Conservation (phyloP, 2,329 filamentous ascomycete species). For the Xylariaceae sp. region DNA sequence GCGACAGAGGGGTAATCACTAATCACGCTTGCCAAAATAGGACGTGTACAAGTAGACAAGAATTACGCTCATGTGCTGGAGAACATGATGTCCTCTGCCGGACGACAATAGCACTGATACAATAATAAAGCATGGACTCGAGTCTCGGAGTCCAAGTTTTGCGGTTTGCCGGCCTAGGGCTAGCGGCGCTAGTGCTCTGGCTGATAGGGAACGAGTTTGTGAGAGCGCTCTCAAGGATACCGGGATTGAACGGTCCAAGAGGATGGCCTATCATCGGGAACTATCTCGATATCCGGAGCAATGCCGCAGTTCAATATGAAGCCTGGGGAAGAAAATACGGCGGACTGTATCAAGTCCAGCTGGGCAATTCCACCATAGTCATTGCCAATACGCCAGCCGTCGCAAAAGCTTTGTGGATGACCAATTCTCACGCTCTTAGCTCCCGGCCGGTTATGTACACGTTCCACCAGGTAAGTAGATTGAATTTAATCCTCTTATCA, state of each 20-base stretch:
- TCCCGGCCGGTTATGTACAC: constrained; percentile 76
- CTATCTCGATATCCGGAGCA: constrained; percentile 56
- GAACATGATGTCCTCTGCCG: too few relatives aligned
- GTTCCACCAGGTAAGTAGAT: constrained; percentile 63
- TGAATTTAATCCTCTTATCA: too few relatives aligned
- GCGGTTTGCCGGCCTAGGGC: too few relatives aligned
- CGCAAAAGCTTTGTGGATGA: constrained; percentile 72
- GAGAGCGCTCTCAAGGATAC: constrained; percentile 22
- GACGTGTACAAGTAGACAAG: too few relatives aligned
- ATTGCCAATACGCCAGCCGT: constrained; percentile 77
- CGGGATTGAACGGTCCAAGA: constrained; percentile 24
- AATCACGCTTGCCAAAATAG: too few relatives aligned
- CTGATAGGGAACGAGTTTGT: constrained; percentile 25
- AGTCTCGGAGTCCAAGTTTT: too few relatives aligned
- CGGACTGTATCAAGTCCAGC: constrained; percentile 61
- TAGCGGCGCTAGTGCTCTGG: constrained; percentile 14
- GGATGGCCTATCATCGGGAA: constrained; percentile 53
- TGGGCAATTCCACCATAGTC: constrained; percentile 69
- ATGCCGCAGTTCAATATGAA: constrained; percentile 46
- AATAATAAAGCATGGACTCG: too few relatives aligned
- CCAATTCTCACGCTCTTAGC: constrained; percentile 72
- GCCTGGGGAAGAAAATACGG: constrained; percentile 59
- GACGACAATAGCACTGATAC: too few relatives aligned
- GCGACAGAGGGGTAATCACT: too few relatives aligned
- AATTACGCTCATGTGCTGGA: too few relatives aligned